Conservation (phyloP, 108 stramenopile genomes). For the Schizochytrium sp. region DNA sequence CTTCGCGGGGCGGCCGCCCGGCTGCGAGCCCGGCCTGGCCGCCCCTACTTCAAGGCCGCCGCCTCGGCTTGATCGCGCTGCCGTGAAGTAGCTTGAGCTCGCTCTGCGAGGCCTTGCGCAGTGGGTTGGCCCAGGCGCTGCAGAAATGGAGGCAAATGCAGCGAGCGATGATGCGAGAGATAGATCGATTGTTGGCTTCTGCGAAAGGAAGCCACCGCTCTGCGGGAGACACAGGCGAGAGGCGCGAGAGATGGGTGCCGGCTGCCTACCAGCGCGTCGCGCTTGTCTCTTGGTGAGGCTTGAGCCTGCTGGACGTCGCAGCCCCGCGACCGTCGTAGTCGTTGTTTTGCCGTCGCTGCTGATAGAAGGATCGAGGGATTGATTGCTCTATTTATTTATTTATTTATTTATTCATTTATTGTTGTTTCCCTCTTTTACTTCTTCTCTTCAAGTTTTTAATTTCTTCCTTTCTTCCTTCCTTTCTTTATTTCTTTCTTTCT, state of each 20-base stretch:
- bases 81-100: background rate
- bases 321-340: too few relatives aligned
- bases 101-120: background rate
- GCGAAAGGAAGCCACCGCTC: background rate
- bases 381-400: too few relatives aligned
- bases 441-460: background rate
- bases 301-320: too few relatives aligned
- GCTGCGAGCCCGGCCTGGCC: background rate
- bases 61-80: background rate
- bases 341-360: too few relatives aligned
- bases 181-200: background rate
- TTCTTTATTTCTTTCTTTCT: background rate
- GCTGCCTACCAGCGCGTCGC: background rate
- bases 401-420: background rate
- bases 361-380: too few relatives aligned
- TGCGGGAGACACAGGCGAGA: background rate
- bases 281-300: background rate
- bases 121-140: background rate
- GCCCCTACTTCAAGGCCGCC: background rate
- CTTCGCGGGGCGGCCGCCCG: too few relatives aligned
- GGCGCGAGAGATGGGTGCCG: background rate
- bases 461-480: background rate
- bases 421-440: background rate
- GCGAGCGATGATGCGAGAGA: background rate
- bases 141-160: background rate